These are phyloP conservation scores for Coniferiporia sulphurascens DNA, from an alignment of 1,284 basidiomycete species.

Conservation along the genomic window DNA sequence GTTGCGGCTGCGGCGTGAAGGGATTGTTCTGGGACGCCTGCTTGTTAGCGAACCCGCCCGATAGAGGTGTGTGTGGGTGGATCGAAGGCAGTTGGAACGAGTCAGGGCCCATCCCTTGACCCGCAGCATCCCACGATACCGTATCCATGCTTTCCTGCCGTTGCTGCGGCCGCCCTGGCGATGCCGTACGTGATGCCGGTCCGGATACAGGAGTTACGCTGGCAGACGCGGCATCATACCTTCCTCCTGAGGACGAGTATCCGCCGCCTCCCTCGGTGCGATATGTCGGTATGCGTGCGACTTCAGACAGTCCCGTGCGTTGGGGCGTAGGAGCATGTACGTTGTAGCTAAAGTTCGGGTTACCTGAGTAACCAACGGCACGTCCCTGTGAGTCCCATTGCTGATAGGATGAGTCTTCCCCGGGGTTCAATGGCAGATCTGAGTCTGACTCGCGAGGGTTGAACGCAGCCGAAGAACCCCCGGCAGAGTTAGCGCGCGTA, in stretches of 20 bases:
- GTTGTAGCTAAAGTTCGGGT: constrained; percentile 8
- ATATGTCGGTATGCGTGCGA: constrained; percentile 5
- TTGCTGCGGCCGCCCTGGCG: background rate
- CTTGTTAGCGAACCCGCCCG: constrained; percentile 10
- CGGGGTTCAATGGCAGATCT: constrained; percentile 16
- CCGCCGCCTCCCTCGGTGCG: constrained; percentile 7
- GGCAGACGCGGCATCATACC: background rate
- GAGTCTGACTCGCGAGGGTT: constrained; percentile 17
- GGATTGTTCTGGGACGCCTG: background rate
- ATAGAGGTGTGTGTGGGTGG: constrained; percentile 14
- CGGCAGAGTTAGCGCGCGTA: constrained; percentile 6
- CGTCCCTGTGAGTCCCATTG: constrained; percentile 12
- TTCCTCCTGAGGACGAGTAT: constrained; percentile 1
- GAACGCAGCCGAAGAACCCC: constrained; percentile 10
- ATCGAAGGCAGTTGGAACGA: constrained; percentile 14
- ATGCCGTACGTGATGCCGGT: background rate
- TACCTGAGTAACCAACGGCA: constrained; percentile 9
- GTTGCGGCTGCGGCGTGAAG: constrained; percentile 3
- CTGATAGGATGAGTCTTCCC: constrained; percentile 9
- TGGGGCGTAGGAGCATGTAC: constrained; percentile 10
- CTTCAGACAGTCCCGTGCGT: background rate
- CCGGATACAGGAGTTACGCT: background rate
- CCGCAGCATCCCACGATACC: constrained; percentile 13
- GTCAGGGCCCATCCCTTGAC: constrained; percentile 8
- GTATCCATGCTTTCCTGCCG: constrained; percentile 11